Percentiles rank a stretch among this genome's conserved stretches.
Evolutionary conservation across 2,329 filamentous ascomycete species (phyloP).

Genomic region (Plectosphaerella cucumerina): DNA sequence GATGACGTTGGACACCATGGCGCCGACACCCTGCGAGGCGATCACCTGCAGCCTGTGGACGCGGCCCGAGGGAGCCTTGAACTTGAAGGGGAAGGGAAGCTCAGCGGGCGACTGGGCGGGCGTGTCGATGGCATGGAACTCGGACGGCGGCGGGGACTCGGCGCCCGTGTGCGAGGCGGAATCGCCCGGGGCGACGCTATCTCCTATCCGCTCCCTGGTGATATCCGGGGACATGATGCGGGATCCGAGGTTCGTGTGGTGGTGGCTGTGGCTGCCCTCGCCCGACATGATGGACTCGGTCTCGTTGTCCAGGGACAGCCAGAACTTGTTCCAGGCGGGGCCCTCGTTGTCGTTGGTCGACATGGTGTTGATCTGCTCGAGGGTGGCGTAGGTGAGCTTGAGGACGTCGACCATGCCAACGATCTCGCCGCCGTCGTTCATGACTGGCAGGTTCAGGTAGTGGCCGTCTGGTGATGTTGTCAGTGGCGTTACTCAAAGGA

Average conservation of each 20-base stretch:
- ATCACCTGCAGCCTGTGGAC: slow-evolving; percentile 88
- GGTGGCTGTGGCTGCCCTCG: slow-evolving; percentile 71
- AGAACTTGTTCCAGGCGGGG: slow-evolving; percentile 99
- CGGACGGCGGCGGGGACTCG: slow-evolving; percentile 70
- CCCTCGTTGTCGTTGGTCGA: slow-evolving; percentile 83
- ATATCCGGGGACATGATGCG: slow-evolving; percentile 79
- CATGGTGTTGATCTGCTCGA: slow-evolving; percentile 98
- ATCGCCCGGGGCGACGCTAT: slow-evolving; percentile 88
- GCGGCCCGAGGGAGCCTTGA: slow-evolving; percentile 93
- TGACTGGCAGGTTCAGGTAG: slow-evolving; percentile 95
- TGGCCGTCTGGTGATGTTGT: slow-evolving; percentile 74
- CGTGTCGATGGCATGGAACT: slow-evolving; percentile 40
- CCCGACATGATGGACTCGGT: slow-evolving; percentile 96
- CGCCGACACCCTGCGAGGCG: slow-evolving; percentile 73
- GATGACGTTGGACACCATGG: slow-evolving; percentile 72
- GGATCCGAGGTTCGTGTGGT: slow-evolving; percentile 59
- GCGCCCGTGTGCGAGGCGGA: slow-evolving; percentile 89
- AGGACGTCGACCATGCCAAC: slow-evolving; percentile 99
- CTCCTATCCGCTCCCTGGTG: slow-evolving; percentile 64
- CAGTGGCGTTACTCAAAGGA: slow-evolving; percentile 5
- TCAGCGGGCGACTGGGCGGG: slow-evolving; percentile 62
- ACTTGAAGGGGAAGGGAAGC: slow-evolving; percentile 92
- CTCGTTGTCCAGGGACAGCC: slow-evolving; percentile 91
- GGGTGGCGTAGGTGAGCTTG: slow-evolving; percentile 94
- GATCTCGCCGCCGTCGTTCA: slow-evolving; percentile 96